Base-by-base conservation (phyloP, 108 stramenopile genomes). In the Skeletonema potamos region DNA sequence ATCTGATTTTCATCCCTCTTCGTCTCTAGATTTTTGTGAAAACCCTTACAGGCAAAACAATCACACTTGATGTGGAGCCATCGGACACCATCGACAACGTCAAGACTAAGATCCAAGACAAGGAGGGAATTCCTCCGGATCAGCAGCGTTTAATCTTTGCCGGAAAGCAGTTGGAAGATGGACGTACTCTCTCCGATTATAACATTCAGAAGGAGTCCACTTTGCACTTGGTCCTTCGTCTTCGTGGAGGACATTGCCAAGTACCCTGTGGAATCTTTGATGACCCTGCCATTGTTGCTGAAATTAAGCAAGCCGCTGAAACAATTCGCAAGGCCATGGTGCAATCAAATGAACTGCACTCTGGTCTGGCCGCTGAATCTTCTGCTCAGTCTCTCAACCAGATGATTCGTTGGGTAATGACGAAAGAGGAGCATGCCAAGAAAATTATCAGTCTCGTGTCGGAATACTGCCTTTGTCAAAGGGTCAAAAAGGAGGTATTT, bases 81-180 rank as follows among this genome's bases (percentile, higher is more conserved):
- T 90, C 92, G 11, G 99, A 99, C 86, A 92, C 95, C 18, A 98
- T 99, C 83, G 98, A 97, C 82, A 97, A 96, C 79, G 98, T 98
- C 77, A 99, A 99, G 89, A 84, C 89, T 57, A 98, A 98, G 94
- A 98, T 98, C 74, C 98, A 99, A 77, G 97, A 98, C 92, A 98
- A 97, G 93, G 99, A 99, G 78, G 99, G 97, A 18, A 97, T 97
- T 77, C 97, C 96, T 41, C 96, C 96, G 0, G 96, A 96, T 85
- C 97, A 97, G 67, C 96, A 97, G 82, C 96, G 96, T 77, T 65
- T 97, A 26, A 97, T 96, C 70, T 97, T 97, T 77, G 96, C 96
- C 48, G 96, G 96, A 54, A 97, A 97, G 90, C 95, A 96, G 74
- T 82, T 97, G 57, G 95, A 96, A 68, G 94, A 96, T 71, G 96